phyloP scores from a whole-genome alignment of 805 yeast species.

The Citeromyces matritensis region DNA sequence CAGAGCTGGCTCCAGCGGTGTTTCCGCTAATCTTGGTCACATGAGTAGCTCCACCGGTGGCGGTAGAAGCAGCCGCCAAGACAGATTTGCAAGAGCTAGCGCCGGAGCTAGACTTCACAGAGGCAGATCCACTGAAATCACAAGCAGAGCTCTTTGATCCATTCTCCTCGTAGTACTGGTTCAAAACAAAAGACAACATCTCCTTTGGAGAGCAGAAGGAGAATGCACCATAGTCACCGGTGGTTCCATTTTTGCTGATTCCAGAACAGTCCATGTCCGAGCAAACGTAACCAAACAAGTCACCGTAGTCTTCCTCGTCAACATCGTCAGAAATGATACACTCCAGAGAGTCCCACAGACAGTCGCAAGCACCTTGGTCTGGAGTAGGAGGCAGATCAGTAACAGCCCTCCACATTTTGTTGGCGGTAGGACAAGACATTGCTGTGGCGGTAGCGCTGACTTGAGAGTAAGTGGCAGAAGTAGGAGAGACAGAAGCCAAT shows the following conservation, averaged over 20 bases:
- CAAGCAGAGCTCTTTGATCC: slow-evolving; percentile 37
- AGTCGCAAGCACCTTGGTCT: slow-evolving; percentile 45
- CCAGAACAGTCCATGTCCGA: slow-evolving; percentile 42
- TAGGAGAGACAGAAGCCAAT: slow-evolving; percentile 37
- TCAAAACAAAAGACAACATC: slow-evolving; percentile 51
- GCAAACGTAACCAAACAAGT: slow-evolving; percentile 45
- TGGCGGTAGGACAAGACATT: slow-evolving; percentile 32
- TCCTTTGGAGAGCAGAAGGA: slow-evolving; percentile 63
- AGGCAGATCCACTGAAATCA: slow-evolving; percentile 57
- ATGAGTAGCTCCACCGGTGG: slow-evolving; percentile 23
- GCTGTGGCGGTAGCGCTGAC: slow-evolving; percentile 19
- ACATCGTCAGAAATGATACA: slow-evolving; percentile 48
- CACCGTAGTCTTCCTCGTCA: slow-evolving; percentile 36
- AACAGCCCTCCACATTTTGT: slow-evolving; percentile 50
- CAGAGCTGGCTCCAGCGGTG: slow-evolving; percentile 11
- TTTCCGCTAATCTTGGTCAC: slow-evolving; percentile 8
- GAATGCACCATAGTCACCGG: slow-evolving; percentile 58
- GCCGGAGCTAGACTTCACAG: slow-evolving; percentile 23
- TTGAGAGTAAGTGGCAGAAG: slow-evolving; percentile 17
- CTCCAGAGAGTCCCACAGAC: slow-evolving; percentile 32
- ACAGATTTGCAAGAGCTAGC: slow-evolving; percentile 35
- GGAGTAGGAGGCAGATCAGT: slow-evolving; percentile 70
- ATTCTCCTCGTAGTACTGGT: slow-evolving; percentile 42
- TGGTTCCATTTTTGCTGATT: slow-evolving; percentile 42
- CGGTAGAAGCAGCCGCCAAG: slow-evolving; percentile 26